Evolutionary conservation across 2,329 filamentous ascomycete genomes (phyloP), one percentile per base, ranked within the genome.

Genomic region (Cladosporium sphaerospermum): DNA sequence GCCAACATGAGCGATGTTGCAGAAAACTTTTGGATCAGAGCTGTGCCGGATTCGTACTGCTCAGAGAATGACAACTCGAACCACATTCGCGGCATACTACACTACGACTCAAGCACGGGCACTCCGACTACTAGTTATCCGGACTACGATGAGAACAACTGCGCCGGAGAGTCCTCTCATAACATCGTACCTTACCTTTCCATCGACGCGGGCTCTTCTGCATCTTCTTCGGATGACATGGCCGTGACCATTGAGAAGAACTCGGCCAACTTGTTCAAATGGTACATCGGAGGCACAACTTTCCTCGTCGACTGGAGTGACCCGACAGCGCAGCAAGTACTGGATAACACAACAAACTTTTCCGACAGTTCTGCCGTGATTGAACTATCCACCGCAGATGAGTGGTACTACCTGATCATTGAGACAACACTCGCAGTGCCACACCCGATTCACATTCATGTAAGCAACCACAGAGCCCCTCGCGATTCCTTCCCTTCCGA

Each of bases 381-480:
- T 47, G 61, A 67, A 41, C 54, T 71, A 4, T 58, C 64, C 10
- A 58, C 61, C 2, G 55, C 62, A 3, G 61, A 61, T 36, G 55
- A 72, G 61, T 72, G 67, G 65, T 42, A 53, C 51, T 47, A 72
- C 57, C 67, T 73, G 59, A 67, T 74, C 45, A 73, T 74, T 53
- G 68, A 74, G 56, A 65, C 57, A 6, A 53, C 56, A 4, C 56
- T 67, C 45, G 62, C 64, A 3, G 61, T 73, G 64, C 60, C 62
- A 60, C 53, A 58, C 56, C 44, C 63, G 52, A 46, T 47, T 32
- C 23, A 63, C 59, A 9, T 63, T 59, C n/a, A 61, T 69, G 69
- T 32, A 16, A 32, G 23, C 13, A 9, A 6, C 11, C 13, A n/a
- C 31, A 18, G 2, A 2, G 9, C 23, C 2, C 4, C 10, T 14